A percentile compares a stretch with the other conserved stretches of the same genome.
phyloP scores from a whole-genome alignment of 306 rosid genomes.

The Casuarina cunninghamiana region DNA sequence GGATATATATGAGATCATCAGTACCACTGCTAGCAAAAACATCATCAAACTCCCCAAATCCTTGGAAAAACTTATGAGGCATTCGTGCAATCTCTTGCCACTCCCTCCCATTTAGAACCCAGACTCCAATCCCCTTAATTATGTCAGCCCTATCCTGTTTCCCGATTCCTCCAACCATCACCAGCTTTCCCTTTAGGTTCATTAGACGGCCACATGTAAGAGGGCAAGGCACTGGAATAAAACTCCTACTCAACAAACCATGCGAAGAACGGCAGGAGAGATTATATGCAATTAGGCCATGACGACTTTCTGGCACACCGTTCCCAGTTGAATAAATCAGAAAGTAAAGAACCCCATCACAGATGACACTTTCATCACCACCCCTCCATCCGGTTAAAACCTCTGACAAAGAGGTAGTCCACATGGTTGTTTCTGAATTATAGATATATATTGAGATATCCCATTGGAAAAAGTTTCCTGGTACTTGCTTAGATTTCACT shows the following conservation, averaged over 20 bases:
- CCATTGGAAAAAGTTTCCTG: conserved; percentile 72
- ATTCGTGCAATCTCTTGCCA: conserved; percentile 83
- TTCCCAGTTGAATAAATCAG: conserved; percentile 77
- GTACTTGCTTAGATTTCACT: conserved; percentile 84
- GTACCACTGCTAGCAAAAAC: conserved; percentile 90
- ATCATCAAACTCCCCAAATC: conserved; percentile 95
- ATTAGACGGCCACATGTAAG: conserved; percentile 93
- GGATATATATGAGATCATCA: conserved; percentile 77
- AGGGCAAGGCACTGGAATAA: conserved; percentile 77
- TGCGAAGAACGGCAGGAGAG: conserved; percentile 47
- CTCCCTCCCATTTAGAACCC: conserved; percentile 70
- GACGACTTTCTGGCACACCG: conserved; percentile 57
- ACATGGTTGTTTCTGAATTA: conserved; percentile 52
- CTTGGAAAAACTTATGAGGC: conserved; percentile 95
- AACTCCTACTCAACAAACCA: conserved; percentile 55
- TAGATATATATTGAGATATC: conserved; percentile 75
- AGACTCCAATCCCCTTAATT: conserved; percentile 92
- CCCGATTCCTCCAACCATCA: conserved; percentile 98
- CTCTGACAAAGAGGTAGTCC: conserved; percentile 69
- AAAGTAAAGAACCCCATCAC: conserved; percentile 77
- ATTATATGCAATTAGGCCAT: conserved; percentile 64
- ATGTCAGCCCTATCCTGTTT: conserved; percentile 77
- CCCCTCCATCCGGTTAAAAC: conserved; percentile 92
- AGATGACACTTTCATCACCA: conserved; percentile 88
- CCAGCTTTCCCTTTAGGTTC: conserved; percentile 88